phyloP scores from a whole-genome alignment of 345 rosid genomes.

The Eucalyptus sp. region DNA sequence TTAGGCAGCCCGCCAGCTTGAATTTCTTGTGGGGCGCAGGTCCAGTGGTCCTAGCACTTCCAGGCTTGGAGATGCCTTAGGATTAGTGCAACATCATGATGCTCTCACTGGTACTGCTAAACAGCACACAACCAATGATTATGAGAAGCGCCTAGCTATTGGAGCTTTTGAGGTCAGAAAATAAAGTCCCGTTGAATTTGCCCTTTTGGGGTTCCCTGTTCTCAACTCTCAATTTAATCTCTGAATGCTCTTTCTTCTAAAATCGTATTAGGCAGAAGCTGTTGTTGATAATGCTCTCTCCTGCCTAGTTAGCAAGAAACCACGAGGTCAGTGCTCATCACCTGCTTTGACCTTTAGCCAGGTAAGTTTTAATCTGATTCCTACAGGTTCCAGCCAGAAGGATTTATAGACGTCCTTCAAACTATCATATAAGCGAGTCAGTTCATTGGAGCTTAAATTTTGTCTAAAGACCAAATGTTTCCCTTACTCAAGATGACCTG shows the following conservation, averaged over 20 bases:
- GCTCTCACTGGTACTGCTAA: constrained; percentile 77
- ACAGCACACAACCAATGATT: constrained; percentile 83
- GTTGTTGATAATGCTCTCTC: constrained; percentile 47
- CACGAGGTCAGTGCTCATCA: constrained; percentile 23
- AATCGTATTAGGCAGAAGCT: constrained; percentile 37
- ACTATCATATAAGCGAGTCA: background rate
- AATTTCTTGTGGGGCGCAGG: constrained; percentile 53
- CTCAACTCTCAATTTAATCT: background rate
- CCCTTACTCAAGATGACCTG: background rate
- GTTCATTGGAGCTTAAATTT: background rate
- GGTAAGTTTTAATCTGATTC: constrained; percentile 11
- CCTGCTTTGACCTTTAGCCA: constrained; percentile 32
- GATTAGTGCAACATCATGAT: constrained; percentile 82
- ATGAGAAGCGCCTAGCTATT: constrained; percentile 47
- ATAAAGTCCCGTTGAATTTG: background rate
- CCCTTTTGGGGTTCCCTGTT: background rate
- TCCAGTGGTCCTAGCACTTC: constrained; percentile 32
- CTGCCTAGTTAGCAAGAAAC: constrained; percentile 31
- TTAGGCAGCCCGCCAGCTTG: constrained; percentile 84
- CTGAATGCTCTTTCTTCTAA: background rate
- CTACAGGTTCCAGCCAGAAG: background rate
- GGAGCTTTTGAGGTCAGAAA: constrained; percentile 56
- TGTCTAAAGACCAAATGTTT: background rate
- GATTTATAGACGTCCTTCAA: background rate
- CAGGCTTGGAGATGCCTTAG: constrained; percentile 73